phyloP scores from a whole-genome alignment of 1,139 yeast genomes.

The Yamadazyma songkhlaensis region DNA sequence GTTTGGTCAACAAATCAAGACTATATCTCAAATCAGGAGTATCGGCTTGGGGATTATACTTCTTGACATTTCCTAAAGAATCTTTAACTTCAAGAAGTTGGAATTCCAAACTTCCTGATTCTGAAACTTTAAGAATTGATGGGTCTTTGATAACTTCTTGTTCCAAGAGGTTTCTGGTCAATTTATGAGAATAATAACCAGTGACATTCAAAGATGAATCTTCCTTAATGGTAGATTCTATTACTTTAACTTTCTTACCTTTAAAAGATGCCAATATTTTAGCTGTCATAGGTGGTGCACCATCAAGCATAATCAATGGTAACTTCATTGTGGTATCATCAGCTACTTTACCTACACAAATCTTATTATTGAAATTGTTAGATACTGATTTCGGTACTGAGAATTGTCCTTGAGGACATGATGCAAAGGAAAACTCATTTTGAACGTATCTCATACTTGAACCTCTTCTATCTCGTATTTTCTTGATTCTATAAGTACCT shows the following conservation, averaged over 20 bases:
- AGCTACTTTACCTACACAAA: constrained; percentile 49
- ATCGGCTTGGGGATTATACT: constrained; percentile 48
- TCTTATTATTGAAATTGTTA: constrained; percentile 15
- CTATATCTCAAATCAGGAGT: constrained; percentile 49
- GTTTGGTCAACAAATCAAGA: constrained; percentile 65
- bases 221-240: constrained; percentile 21
- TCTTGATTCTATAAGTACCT: constrained; percentile 69
- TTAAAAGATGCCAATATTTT: constrained; percentile 57
- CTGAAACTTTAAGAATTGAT: constrained; percentile 21
- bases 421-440: constrained; percentile 64
- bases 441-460: constrained; percentile 62
- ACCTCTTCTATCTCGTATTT: constrained; percentile 64
- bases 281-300: constrained; percentile 74
- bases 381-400: constrained; percentile 26
- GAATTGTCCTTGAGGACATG: constrained; percentile 72
- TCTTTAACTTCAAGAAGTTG: constrained; percentile 67
- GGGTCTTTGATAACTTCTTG: constrained; percentile 30
- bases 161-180: constrained; percentile 35
- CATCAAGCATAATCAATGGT: constrained; percentile 54
- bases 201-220: constrained; percentile 11
- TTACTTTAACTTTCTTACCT: constrained; percentile 32
- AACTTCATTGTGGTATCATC: constrained; percentile 40
- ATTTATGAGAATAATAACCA: constrained; percentile 14
- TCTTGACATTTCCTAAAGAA: constrained; percentile 67
- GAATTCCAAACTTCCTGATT: constrained; percentile 62